Percentiles rank a stretch among this genome's conserved stretches.
Evolutionary conservation across 257 asterid genomes (phyloP).

Genomic region (Lithospermum erythrorhizon): DNA sequence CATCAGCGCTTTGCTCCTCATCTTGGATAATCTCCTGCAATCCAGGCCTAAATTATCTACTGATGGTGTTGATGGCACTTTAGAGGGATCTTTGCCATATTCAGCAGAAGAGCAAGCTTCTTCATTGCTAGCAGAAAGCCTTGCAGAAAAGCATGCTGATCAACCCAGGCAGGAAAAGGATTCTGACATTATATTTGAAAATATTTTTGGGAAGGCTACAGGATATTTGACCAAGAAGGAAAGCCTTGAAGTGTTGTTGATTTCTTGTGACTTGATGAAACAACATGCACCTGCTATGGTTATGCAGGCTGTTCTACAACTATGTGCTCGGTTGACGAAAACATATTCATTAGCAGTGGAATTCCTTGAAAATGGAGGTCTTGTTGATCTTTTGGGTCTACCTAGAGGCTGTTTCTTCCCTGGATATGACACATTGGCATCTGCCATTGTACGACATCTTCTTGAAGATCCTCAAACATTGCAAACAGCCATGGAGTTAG

Average conservation of each 20-base stretch:
- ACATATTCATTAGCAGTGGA: conserved; percentile 64
- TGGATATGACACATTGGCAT: conserved; percentile 16
- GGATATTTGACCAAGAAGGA: conserved; percentile 83
- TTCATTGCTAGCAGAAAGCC: conserved; percentile 32
- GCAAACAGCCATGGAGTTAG: conserved; percentile 96
- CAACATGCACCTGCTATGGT: conserved; percentile 60
- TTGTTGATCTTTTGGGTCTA: conserved; percentile 71
- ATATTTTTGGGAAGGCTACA: conserved; percentile 69
- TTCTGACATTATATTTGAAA: conserved; percentile 40
- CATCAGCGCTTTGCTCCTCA: conserved; percentile 75
- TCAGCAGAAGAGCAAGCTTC: conserved; percentile 43
- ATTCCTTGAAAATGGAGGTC: conserved; percentile 83
- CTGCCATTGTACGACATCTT: conserved; percentile 85
- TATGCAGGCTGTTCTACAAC: conserved; percentile 87
- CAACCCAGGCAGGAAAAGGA: conserved; percentile 29
- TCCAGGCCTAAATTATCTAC: conserved; percentile 50
- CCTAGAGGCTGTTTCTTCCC: conserved; percentile 33
- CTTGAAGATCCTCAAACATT: conserved; percentile 95
- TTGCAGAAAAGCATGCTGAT: conserved; percentile 26
- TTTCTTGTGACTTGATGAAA: conserved; percentile 82
- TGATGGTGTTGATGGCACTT: conserved; percentile 36
- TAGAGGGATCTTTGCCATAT: conserved; percentile 33
- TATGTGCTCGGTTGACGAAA: conserved; percentile 90
- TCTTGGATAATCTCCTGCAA: conserved; percentile 79
- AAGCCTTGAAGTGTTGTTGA: conserved; percentile 45